phyloP scores from a whole-genome alignment of 1,284 basidiomycete genomes.

The Papiliotrema flavescens region DNA sequence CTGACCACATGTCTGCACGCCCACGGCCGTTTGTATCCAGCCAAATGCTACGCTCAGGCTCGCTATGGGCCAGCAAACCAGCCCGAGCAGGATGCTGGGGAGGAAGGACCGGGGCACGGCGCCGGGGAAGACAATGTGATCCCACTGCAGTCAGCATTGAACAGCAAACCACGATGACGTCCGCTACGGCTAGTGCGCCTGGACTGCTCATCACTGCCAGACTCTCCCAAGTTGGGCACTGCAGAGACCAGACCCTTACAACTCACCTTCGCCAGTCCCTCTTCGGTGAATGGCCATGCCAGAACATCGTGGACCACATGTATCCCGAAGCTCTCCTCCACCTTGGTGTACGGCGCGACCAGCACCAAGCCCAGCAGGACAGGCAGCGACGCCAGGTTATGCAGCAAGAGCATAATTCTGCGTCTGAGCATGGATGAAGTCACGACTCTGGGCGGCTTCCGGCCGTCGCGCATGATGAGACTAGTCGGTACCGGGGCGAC shows the following conservation, averaged over 20 bases:
- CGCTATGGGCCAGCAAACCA: background rate
- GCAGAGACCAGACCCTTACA: no score
- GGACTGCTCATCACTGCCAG: no score
- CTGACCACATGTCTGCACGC: background rate
- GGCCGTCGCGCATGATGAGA: no score
- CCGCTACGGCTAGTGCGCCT: no score
- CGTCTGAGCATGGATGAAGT: no score
- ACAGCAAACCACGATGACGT: no score
- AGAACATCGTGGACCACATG: conserved; percentile 58
- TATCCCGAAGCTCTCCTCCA: conserved; percentile 94
- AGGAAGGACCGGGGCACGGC: conserved; percentile 17
- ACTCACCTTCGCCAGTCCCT: background rate
- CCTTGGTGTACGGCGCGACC: conserved; percentile 85
- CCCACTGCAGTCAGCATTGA: conserved; percentile 2
- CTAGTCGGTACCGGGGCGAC: no score
- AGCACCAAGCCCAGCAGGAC: conserved; percentile 50
- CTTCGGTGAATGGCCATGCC: background rate
- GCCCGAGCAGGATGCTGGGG: conserved; percentile 39
- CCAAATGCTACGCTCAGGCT: background rate
- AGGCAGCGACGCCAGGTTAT: no score
- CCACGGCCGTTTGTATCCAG: background rate
- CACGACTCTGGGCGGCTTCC: no score
- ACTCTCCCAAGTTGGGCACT: no score
- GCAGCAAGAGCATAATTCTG: no score
- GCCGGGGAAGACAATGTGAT: conserved; percentile 4